phyloP scores from a whole-genome alignment of 2,329 filamentous ascomycete genomes.

The Laburnicola sp. region DNA sequence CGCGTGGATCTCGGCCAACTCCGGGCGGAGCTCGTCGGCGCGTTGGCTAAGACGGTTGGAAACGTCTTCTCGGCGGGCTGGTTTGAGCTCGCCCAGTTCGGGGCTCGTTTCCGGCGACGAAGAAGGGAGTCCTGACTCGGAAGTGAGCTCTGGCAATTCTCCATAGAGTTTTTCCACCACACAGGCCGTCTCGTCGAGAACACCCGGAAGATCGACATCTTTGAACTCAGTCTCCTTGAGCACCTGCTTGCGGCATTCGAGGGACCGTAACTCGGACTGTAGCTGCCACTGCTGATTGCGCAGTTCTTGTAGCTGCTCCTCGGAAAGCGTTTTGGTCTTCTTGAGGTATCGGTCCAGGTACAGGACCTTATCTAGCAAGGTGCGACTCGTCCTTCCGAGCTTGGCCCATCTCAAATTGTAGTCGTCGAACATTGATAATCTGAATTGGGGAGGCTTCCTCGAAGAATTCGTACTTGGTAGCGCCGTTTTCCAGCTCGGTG shows the following conservation, averaged over 20 bases:
- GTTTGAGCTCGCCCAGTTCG: constrained; percentile 12
- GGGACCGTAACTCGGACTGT: constrained; percentile 63
- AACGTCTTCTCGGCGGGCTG: constrained; percentile 28
- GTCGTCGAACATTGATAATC: constrained; percentile 86
- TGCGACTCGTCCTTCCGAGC: constrained; percentile 59
- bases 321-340: constrained; percentile 31
- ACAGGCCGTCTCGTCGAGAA: constrained; percentile 37
- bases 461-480: constrained; percentile 40
- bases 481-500: constrained; percentile 61
- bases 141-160: constrained; percentile 6
- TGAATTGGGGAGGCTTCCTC: constrained; percentile 78
- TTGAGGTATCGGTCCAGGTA: constrained; percentile 81
- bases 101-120: constrained; percentile 7
- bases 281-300: constrained; percentile 75
- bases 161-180: constrained; percentile 26
- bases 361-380: constrained; percentile 77
- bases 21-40: constrained; percentile 28
- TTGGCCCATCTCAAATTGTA: constrained; percentile 65
- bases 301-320: constrained; percentile 59
- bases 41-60: constrained; percentile 22
- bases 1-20: constrained; percentile 30
- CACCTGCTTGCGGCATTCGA: constrained; percentile 55
- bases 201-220: constrained; percentile 30
- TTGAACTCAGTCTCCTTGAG: constrained; percentile 44
- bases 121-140: too few species aligned